Conservation (phyloP, 1,284 basidiomycete genomes). For the Exobasidium rhododendri region DNA sequence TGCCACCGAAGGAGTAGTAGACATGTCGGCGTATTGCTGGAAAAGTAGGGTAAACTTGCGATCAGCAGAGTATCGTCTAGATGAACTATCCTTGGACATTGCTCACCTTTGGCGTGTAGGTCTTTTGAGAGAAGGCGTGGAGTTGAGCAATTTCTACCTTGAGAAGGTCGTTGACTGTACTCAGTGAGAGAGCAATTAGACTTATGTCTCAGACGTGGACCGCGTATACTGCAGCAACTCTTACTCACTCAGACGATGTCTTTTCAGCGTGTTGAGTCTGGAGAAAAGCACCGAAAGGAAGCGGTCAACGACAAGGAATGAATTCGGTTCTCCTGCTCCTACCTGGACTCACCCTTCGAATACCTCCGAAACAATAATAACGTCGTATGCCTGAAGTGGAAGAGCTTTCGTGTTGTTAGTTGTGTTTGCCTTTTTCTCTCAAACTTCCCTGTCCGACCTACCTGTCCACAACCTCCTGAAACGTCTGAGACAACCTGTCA, state of each 20-base stretch:
- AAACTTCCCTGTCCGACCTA: too few relatives aligned
- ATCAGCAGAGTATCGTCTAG: slow-evolving; percentile 15
- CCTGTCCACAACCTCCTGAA: slow-evolving; percentile 49
- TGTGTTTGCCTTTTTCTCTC: too few relatives aligned
- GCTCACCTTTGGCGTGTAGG: slow-evolving; percentile 37
- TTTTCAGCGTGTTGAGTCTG: slow-evolving; percentile 46
- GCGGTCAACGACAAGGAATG: neutral
- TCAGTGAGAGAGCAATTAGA: too few relatives aligned
- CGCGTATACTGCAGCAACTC: too few relatives aligned
- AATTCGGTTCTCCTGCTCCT: neutral
- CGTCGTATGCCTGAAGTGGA: slow-evolving; percentile 53
- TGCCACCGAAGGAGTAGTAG: slow-evolving; percentile 14
- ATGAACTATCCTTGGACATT: slow-evolving; percentile 17
- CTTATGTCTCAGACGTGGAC: too few relatives aligned
- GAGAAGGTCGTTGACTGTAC: slow-evolving; percentile 56
- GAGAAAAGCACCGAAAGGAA: neutral
- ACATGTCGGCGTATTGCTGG: slow-evolving; percentile 16
- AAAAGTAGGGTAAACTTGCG: neutral
- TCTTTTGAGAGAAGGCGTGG: slow-evolving; percentile 57
- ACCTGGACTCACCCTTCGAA: slow-evolving; percentile 35
- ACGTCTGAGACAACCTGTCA: slow-evolving; percentile 50
- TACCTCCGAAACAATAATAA: slow-evolving; percentile 49
- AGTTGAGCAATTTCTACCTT: slow-evolving; percentile 57
- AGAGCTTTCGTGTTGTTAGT: too few relatives aligned
- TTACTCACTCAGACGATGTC: slow-evolving; percentile 42